Base-by-base conservation (phyloP, 2,329 filamentous ascomycete genomes). In the Cladophialophora exuberans region DNA sequence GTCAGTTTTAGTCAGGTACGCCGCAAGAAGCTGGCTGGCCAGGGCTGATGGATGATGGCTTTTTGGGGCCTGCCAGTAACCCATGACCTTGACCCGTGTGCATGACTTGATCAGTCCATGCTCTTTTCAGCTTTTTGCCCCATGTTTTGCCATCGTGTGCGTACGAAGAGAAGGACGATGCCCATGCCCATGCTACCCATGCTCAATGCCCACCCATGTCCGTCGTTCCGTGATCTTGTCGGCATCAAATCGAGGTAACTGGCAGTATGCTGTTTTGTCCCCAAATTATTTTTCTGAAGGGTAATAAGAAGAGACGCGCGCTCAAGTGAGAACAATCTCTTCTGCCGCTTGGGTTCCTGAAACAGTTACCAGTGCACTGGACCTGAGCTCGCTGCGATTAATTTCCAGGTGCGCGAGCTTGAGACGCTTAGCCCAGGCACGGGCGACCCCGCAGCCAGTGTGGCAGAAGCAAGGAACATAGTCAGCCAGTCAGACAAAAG, bases 1-100 rank as follows among this genome's bases (percentile, higher is more conserved):
- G 39, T 15, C 39, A 25, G 26, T 55, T 60, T 57, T 60, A 60
- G 58, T 60, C 58, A 60, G 58, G 58, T 57, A 60, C 58, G 54
- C 38, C 48, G 43, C 52, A 44, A 57, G 45, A 18, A 30, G 41
- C 36, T 52, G 53, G 41, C 53, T 33, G 30, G 31, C 22, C 33
- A 43, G 31, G 35, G 48, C 49, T 31, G 42, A 30, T 41, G 35
- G 42, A 35, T 41, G 33, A 47, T 46, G 25, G 42, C 30, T 38
- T 31, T 42, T 26, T 31, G 13, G 39, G 11, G 39, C 18, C 45
- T 46, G n/a, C n/a, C n/a, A n/a, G n/a, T 51, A 45, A 56, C 57
- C 57, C 57, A 56, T 56, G 53, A 54, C 56, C 56, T 42, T 47
- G 46, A 49, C 33, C 35, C n/a, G n/a, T 26, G 46, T 49, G 46